Evolutionary conservation across 768 basidiomycete genomes (phyloP).

Genomic region (Suillus variegatus): DNA sequence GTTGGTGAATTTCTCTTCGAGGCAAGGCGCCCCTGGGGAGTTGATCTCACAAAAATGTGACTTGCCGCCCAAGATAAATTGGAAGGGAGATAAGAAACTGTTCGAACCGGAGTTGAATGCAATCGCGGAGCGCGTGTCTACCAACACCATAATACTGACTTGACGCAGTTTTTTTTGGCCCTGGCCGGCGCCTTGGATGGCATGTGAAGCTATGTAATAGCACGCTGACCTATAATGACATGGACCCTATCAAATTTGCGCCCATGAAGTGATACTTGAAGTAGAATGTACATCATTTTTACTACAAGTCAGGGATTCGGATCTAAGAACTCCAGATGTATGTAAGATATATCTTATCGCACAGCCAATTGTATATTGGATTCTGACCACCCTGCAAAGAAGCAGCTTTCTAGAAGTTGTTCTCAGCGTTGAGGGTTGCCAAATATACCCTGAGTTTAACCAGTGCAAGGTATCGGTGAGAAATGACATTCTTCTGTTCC

Average conservation of each 20-base stretch:
- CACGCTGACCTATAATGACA: neutral
- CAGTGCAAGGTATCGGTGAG: conserved; percentile 66
- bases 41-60: neutral
- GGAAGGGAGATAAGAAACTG: neutral
- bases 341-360: neutral
- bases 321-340: neutral
- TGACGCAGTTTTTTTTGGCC: neutral
- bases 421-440: conserved; percentile 13
- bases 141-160: neutral
- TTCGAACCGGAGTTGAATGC: neutral
- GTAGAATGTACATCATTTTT: neutral
- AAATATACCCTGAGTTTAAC: conserved; percentile 54
- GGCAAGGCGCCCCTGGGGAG: too few relatives aligned
- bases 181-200: neutral
- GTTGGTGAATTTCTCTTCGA: neutral
- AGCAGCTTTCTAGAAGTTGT: neutral
- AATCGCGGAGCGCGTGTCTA: neutral
- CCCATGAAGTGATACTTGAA: neutral
- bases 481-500: conserved; percentile 63
- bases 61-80: neutral
- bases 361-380: neutral
- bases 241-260: neutral
- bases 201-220: neutral
- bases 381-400: neutral
- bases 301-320: neutral